Conservation (phyloP, 768 basidiomycete species). For the Paxillus involutus region DNA sequence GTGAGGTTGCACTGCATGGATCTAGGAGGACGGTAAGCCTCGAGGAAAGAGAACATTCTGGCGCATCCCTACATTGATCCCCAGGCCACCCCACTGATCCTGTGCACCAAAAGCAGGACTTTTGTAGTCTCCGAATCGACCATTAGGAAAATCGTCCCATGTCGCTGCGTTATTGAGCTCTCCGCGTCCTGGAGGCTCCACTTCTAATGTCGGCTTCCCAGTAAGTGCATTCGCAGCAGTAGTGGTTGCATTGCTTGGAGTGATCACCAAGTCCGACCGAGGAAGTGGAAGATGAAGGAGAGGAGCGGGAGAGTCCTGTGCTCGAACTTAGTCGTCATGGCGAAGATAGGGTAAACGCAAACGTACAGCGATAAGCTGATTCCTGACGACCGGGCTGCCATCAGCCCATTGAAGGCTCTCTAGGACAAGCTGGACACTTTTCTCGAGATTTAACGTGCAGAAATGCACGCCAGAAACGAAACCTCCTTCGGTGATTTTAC, state of each 20-base stretch:
- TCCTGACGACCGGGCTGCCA: conserved; percentile 41
- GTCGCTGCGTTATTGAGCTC: conserved; percentile 75
- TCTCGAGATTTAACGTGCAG: conserved; percentile 96
- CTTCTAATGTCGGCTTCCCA: conserved; percentile 45
- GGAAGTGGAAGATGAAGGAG: conserved; percentile 27
- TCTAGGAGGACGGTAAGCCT: conserved; percentile 37
- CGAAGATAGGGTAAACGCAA: not conserved
- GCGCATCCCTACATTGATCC: conserved; percentile 47
- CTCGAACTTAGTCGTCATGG: conserved; percentile 5
- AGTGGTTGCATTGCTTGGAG: conserved; percentile 63
- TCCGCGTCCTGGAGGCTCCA: conserved; percentile 60
- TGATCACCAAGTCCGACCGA: conserved; percentile 47
- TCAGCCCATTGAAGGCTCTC: conserved; percentile 77
- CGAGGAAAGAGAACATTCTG: not conserved
- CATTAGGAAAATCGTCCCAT: conserved; percentile 98
- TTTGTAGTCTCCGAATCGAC: conserved; percentile 95
- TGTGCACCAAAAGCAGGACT: conserved; percentile 91
- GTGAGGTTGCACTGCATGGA: conserved; percentile 56
- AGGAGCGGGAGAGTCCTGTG: conserved; percentile 42
- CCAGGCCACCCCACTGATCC: conserved; percentile 75
- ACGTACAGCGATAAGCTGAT: conserved; percentile 68
- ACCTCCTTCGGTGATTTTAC: conserved; percentile 51
- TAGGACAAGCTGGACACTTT: conserved; percentile 85
- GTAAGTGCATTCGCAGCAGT: conserved; percentile 59
- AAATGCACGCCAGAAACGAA: conserved; percentile 81